These are phyloP conservation scores for Lactifluus piperatus DNA, from an alignment of 768 basidiomycete genomes.

Conservation along the genomic window DNA sequence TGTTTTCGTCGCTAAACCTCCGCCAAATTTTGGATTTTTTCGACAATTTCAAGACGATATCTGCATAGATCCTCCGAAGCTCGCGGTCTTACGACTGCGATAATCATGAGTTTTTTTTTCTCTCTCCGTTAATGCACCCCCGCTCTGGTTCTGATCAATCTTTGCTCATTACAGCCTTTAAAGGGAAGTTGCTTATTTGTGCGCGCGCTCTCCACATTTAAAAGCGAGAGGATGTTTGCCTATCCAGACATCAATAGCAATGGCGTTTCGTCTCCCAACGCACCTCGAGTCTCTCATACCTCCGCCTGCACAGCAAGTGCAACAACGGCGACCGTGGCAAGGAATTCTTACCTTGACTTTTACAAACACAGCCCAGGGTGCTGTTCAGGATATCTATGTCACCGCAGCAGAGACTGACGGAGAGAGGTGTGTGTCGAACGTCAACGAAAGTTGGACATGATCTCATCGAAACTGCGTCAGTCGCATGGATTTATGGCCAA, in stretches of 20 bases:
- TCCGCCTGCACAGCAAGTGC: conserved; percentile 39
- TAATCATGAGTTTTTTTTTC: neutral
- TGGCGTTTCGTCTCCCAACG: conserved; percentile 58
- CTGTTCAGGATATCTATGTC: conserved; percentile 42
- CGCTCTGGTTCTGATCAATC: too few species aligned
- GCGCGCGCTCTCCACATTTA: too few species aligned
- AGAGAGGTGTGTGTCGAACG: conserved; percentile 45
- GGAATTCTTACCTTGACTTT: conserved; percentile 46
- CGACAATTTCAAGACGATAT: neutral
- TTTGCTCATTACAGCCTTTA: too few species aligned
- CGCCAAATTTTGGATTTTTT: neutral
- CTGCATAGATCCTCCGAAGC: neutral
- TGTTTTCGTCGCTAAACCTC: neutral
- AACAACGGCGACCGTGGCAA: conserved; percentile 44
- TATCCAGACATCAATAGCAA: conserved; percentile 20
- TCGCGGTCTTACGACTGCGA: neutral
- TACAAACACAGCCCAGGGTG: conserved; percentile 37
- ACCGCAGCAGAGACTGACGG: conserved; percentile 64
- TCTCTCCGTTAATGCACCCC: too few species aligned
- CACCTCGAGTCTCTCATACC: conserved; percentile 52
- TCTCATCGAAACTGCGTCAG: conserved; percentile 24
- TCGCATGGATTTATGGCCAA: conserved; percentile 50
- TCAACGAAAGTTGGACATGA: neutral
- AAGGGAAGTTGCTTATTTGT: too few species aligned
- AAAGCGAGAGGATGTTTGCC: neutral